Evolutionary conservation across 2,329 filamentous ascomycete genomes (phyloP).

Genomic region (Bisporella sp.): DNA sequence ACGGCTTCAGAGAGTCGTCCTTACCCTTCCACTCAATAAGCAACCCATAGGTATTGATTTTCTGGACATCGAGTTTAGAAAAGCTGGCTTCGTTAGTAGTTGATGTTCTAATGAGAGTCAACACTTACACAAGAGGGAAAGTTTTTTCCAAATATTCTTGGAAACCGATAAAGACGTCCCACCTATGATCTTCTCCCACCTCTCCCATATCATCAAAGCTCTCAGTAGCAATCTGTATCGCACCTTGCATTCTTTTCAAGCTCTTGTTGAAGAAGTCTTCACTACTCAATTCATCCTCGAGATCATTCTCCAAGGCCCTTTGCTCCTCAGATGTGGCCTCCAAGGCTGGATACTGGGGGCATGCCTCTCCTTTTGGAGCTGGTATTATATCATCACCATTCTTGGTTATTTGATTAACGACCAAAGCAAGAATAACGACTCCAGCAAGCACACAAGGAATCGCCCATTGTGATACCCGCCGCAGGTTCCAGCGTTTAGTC

Average conservation of each 20-base stretch:
- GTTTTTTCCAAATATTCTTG: constrained; percentile 39
- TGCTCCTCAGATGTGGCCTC: constrained; percentile 1
- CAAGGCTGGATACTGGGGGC: constrained; percentile 17
- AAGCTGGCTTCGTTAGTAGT: constrained; percentile 1
- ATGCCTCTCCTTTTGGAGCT: constrained; percentile 6
- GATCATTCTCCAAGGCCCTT: constrained; percentile 9
- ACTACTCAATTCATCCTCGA: constrained; percentile 10
- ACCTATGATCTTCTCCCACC: constrained; percentile 46
- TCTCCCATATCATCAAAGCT: constrained; percentile 50
- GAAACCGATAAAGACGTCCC: constrained; percentile 46
- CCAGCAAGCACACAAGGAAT: background rate
- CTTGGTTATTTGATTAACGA: background rate
- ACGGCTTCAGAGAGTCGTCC: constrained; percentile 42
- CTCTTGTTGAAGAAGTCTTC: constrained; percentile 15
- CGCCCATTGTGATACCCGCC: background rate
- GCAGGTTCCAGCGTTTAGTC: background rate
- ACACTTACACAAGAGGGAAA: constrained; percentile 42
- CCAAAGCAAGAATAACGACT: background rate
- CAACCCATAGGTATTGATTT: constrained; percentile 55
- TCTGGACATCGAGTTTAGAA: constrained; percentile 22
- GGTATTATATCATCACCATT: background rate
- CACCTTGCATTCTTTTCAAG: constrained; percentile 32
- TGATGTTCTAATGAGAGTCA: no score
- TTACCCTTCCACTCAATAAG: constrained; percentile 52
- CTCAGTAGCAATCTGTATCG: constrained; percentile 47